phyloP scores from a whole-genome alignment of 1,139 yeast species.

The Pichia sp. region DNA sequence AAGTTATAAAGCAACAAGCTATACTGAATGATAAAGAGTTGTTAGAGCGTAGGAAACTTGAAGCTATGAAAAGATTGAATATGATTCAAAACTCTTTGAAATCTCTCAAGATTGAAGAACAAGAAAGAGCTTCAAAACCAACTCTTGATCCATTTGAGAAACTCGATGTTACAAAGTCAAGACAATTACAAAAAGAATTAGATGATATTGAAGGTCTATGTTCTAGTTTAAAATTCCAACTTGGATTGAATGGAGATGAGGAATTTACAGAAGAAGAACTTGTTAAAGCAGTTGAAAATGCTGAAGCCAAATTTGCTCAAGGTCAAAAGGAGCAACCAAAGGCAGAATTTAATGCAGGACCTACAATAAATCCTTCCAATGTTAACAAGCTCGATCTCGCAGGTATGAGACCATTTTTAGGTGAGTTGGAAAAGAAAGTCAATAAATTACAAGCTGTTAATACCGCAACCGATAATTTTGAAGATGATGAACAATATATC shows the following conservation, averaged over 20 bases:
- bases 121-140: constrained; percentile 18
- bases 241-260: constrained; percentile 19
- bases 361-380: constrained; percentile 26
- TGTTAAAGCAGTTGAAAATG: constrained; percentile 20
- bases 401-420: constrained; percentile 41
- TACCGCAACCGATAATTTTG: constrained; percentile 3
- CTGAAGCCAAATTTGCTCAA: constrained; percentile 44
- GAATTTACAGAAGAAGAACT: constrained; percentile 28
- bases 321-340: constrained; percentile 34
- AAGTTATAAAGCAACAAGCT: constrained; percentile 57
- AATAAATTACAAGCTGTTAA: constrained; percentile 29
- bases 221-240: constrained; percentile 21
- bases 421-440: constrained; percentile 51
- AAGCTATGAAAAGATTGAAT: constrained; percentile 61
- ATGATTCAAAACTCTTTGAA: constrained; percentile 56
- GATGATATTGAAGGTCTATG: constrained; percentile 22
- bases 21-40: constrained; percentile 44
- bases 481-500: background rate
- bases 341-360: constrained; percentile 19
- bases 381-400: constrained; percentile 21
- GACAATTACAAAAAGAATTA: constrained; percentile 19
- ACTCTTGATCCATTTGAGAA: constrained; percentile 32
- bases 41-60: constrained; percentile 48
- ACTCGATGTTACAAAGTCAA: constrained; percentile 16
- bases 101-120: constrained; percentile 53